Conservation (phyloP, 1,284 basidiomycete genomes). For the Butyriboletus appendiculatus region DNA sequence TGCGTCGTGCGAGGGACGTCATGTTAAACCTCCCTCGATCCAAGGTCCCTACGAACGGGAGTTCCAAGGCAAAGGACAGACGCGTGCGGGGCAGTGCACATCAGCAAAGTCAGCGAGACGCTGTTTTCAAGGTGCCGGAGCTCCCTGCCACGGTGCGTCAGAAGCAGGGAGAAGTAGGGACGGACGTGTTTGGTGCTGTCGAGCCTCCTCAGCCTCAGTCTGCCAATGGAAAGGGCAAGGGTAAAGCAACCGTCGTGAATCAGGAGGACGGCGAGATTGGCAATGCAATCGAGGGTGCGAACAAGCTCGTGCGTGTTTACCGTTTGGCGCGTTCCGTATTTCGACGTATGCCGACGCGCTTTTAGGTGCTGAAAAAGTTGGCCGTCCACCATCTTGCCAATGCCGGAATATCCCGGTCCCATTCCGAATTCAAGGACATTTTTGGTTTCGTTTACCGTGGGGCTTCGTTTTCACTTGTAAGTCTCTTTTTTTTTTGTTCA, state of each 20-base stretch:
- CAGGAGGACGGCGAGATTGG: conserved; percentile 8
- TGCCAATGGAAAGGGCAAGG: conserved; percentile 29
- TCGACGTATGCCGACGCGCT: neutral
- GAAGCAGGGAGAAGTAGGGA: conserved; percentile 33
- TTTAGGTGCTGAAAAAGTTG: conserved; percentile 47
- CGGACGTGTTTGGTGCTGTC: conserved; percentile 52
- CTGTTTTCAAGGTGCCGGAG: conserved; percentile 52
- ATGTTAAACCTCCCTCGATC: conserved; percentile 40
- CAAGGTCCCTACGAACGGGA: conserved; percentile 3
- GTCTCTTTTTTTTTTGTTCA: conserved; percentile 18
- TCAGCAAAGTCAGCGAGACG: conserved; percentile 8
- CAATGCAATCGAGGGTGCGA: conserved; percentile 40
- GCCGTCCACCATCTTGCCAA: conserved; percentile 40
- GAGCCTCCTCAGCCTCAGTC: conserved; percentile 21
- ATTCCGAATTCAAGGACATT: conserved; percentile 63
- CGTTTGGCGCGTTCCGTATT: neutral
- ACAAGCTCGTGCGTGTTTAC: conserved; percentile 40
- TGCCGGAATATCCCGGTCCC: conserved; percentile 51
- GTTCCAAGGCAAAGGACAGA: conserved; percentile 10
- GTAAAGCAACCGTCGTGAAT: conserved; percentile 11
- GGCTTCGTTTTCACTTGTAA: conserved; percentile 55
- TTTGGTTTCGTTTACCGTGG: conserved; percentile 55
- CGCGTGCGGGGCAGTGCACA: neutral
- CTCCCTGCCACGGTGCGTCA: conserved; percentile 36
- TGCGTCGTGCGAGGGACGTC: conserved; percentile 36